Evolutionary conservation across 139 green algal genomes (phyloP).

Genomic region (Micractinium conductrix): DNA sequence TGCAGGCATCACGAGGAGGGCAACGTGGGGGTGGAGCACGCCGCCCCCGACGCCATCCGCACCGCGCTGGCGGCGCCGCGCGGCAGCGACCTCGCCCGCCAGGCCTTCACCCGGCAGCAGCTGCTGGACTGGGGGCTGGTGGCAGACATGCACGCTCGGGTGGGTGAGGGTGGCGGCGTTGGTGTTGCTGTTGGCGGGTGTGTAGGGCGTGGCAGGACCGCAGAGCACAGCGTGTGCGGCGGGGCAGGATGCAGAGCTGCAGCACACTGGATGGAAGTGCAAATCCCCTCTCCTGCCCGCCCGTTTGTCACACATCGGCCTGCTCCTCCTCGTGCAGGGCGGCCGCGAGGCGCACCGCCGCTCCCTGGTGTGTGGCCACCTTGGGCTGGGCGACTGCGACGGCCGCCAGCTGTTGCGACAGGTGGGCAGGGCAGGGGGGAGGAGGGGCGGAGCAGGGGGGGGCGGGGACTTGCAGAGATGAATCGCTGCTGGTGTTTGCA

Average conservation of each 20-base stretch:
- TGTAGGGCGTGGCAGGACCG: too few relatives aligned
- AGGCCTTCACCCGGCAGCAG: slow-evolving; percentile 41
- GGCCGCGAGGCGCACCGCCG: slow-evolving; percentile 31
- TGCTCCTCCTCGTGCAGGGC: slow-evolving; percentile 17
- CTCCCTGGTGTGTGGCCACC: slow-evolving; percentile 21
- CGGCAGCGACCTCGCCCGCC: not conserved
- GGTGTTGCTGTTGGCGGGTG: too few relatives aligned
- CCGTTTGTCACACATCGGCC: not conserved
- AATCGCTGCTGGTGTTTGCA: too few relatives aligned
- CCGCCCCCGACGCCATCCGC: slow-evolving; percentile 15
- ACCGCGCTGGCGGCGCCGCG: slow-evolving; percentile 36
- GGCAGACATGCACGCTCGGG: slow-evolving; percentile 27
- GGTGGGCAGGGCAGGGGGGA: too few relatives aligned
- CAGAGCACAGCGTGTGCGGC: not conserved
- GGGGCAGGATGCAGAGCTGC: not conserved
- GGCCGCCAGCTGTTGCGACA: slow-evolving; percentile 59
- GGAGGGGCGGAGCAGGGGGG: too few relatives aligned
- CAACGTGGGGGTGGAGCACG: slow-evolving; percentile 61
- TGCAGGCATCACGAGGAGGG: slow-evolving; percentile 52
- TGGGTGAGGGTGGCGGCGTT: too few relatives aligned
- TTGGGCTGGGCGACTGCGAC: slow-evolving; percentile 53
- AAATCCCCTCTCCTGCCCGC: not conserved
- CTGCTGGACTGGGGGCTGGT: slow-evolving; percentile 39
- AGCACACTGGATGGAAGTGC: not conserved
- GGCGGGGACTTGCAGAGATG: too few relatives aligned